Percentiles rank a stretch among this genome's conserved stretches.
These are phyloP conservation scores for Typha latifolia DNA, from an alignment of 176 grass and related monocot genomes.

Conservation along the genomic window DNA sequence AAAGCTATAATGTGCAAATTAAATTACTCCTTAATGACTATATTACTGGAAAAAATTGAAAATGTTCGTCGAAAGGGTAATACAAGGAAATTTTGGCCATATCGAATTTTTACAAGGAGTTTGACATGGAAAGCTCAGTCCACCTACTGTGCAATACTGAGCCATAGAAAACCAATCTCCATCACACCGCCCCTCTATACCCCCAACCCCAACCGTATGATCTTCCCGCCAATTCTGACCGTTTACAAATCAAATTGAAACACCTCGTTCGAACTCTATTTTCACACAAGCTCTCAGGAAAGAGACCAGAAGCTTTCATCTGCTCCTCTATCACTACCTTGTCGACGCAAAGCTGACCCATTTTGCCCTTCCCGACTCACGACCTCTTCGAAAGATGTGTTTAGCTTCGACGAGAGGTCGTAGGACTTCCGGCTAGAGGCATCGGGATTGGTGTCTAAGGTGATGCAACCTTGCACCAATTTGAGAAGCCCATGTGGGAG, in stretches of 20 bases:
- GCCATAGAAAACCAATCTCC: slow-evolving; percentile 6
- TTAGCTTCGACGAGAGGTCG: slow-evolving; percentile 1
- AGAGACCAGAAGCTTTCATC: slow-evolving; percentile 5
- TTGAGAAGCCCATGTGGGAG: slow-evolving; percentile 2
- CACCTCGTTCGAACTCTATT: neutral
- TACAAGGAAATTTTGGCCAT: neutral
- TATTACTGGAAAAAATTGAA: too few species aligned
- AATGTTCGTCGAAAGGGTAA: neutral
- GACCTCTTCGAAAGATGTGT: neutral
- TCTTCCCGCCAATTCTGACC: neutral
- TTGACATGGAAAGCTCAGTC: neutral
- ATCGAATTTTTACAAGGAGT: neutral
- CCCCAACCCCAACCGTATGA: neutral
- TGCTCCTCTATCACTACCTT: neutral
- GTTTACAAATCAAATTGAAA: neutral
- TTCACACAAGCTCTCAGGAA: slow-evolving; percentile 13
- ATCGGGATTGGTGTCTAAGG: neutral
- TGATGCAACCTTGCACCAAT: slow-evolving; percentile 1
- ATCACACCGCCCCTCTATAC: neutral
- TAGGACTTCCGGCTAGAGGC: neutral
- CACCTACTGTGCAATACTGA: slow-evolving; percentile 2
- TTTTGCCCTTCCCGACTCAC: neutral
- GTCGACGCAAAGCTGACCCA: neutral
- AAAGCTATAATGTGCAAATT: too few species aligned
- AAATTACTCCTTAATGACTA: too few species aligned